Conservation (phyloP, 2,329 filamentous ascomycete species). For the Exophiala xenobiotica region DNA sequence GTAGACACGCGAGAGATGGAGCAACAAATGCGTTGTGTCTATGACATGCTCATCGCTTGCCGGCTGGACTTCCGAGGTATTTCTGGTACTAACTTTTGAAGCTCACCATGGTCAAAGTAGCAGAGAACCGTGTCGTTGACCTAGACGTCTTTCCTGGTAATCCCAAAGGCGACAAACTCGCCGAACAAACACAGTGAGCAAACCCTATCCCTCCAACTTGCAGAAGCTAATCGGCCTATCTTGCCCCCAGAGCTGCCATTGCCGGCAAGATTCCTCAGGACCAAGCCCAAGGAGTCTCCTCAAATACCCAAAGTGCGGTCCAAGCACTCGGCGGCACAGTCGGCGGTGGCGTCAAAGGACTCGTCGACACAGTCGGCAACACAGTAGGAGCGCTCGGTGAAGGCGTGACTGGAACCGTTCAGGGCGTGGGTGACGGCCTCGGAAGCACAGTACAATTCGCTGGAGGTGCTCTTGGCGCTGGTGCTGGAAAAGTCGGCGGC, state of each 20-base stretch:
- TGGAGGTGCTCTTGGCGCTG: conserved; percentile 26
- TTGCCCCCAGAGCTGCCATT: conserved; percentile 14
- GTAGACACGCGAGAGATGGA: neutral
- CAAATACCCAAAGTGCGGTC: conserved; percentile 24
- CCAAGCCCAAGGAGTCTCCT: conserved; percentile 21
- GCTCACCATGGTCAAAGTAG: conserved; percentile 35
- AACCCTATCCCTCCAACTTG: too few relatives aligned
- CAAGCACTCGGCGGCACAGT: conserved; percentile 25
- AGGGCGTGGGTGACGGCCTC: conserved; percentile 25
- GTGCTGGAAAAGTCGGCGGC: conserved; percentile 22
- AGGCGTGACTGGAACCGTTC: conserved; percentile 22
- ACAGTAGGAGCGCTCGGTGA: conserved; percentile 25
- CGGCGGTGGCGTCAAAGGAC: conserved; percentile 27
- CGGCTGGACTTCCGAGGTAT: neutral
- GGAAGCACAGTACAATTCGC: conserved; percentile 26
- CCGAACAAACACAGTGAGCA: conserved; percentile 24
- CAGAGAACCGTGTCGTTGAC: conserved; percentile 28
- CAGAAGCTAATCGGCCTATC: too few relatives aligned
- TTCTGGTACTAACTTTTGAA: neutral
- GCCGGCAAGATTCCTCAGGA: conserved; percentile 20
- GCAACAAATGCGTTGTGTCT: neutral
- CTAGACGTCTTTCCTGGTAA: conserved; percentile 27
- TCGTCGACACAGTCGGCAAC: conserved; percentile 27
- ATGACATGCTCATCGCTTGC: conserved; percentile 1
- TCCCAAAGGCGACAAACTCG: conserved; percentile 17